Percentiles rank a stretch among this genome's conserved stretches.
phyloP scores from a whole-genome alignment of 495 filamentous ascomycete genomes.

The Venustampulla echinocandica region DNA sequence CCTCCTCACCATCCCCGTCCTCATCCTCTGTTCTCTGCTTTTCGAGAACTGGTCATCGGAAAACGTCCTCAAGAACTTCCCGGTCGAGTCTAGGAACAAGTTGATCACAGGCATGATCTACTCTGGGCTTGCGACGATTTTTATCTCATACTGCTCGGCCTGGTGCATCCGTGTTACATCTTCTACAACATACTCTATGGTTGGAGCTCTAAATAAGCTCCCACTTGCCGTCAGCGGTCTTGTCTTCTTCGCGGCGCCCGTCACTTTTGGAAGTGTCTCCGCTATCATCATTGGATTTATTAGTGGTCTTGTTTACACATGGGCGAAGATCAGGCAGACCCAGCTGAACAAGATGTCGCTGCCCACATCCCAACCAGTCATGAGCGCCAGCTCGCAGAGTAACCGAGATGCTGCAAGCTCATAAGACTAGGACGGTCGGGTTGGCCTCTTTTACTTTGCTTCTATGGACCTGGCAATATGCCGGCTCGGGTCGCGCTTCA shows the following conservation, averaged over 20 bases:
- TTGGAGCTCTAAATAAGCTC: constrained; percentile 94
- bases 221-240: constrained; percentile 86
- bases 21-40: constrained; percentile 72
- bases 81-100: constrained; percentile 59
- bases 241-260: constrained; percentile 88
- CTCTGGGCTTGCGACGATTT: constrained; percentile 86
- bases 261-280: constrained; percentile 85
- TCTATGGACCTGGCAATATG: not conserved
- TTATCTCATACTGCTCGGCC: constrained; percentile 97
- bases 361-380: constrained; percentile 56
- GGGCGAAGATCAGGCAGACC: constrained; percentile 81
- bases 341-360: constrained; percentile 53
- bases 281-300: constrained; percentile 86
- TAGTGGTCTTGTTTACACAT: constrained; percentile 84
- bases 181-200: constrained; percentile 97
- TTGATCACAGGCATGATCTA: constrained; percentile 85
- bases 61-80: constrained; percentile 87
- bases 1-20: constrained; percentile 88
- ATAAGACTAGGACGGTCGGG: not conserved
- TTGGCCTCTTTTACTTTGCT: not conserved
- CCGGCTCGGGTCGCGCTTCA: not conserved
- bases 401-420: constrained; percentile 58
- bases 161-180: constrained; percentile 98
- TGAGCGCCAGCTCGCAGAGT: constrained; percentile 89
- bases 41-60: constrained; percentile 84